phyloP scores from a whole-genome alignment of 768 basidiomycete genomes.

The Paxillus involutus region DNA sequence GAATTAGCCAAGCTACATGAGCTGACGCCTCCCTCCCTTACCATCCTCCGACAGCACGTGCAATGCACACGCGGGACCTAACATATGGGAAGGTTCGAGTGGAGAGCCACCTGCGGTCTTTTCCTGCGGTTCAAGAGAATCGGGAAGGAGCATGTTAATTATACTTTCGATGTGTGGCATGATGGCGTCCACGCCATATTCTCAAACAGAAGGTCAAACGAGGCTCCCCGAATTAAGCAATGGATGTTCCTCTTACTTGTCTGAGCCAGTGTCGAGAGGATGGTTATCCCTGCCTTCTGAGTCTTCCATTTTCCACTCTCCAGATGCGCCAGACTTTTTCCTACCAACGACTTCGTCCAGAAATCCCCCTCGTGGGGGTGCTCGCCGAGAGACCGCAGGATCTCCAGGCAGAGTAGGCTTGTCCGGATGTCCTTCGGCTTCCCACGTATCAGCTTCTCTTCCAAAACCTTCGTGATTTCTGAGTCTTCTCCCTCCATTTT shows the following conservation, averaged over 20 bases:
- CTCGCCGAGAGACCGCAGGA: constrained; percentile 2
- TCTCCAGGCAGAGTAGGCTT: constrained; percentile 4
- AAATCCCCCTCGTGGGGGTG: too few relatives aligned
- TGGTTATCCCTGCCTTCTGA: background rate
- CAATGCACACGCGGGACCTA: background rate
- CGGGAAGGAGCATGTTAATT: constrained; percentile 2
- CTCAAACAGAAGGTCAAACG: background rate
- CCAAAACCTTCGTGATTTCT: constrained; percentile 1
- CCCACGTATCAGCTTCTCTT: background rate
- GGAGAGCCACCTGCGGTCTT: too few relatives aligned
- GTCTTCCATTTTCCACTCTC: background rate
- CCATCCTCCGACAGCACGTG: constrained; percentile 6
- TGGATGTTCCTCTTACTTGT: background rate
- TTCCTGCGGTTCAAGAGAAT: background rate
- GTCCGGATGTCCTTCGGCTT: constrained; percentile 3
- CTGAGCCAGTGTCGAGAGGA: constrained; percentile 7
- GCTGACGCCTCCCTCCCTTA: background rate
- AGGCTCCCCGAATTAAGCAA: too few relatives aligned
- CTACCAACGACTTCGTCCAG: background rate
- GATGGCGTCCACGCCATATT: constrained; percentile 2
- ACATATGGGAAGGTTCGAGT: background rate
- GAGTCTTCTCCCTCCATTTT: background rate
- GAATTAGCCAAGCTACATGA: too few relatives aligned
- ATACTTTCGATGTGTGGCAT: background rate
- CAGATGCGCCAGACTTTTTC: background rate